Base-by-base conservation (phyloP, 192 early-diverging fungal species). In the Phycomyces nitens region DNA sequence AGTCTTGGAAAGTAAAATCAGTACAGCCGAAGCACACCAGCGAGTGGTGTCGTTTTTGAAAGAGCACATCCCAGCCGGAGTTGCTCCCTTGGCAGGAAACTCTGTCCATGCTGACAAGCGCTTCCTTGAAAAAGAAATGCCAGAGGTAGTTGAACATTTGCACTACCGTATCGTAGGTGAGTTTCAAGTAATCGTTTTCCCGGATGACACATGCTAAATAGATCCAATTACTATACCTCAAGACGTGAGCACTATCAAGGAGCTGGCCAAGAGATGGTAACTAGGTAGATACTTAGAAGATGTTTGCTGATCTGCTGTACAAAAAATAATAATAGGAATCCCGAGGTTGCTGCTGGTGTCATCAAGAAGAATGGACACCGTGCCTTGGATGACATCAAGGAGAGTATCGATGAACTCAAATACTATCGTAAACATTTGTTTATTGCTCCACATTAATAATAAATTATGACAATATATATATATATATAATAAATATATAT, bases 241-340 rank as follows among this genome's bases (percentile, higher is more conserved):
- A 58, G 96, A 99, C 68, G 96, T 99, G 9, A 89, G 87, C 68
- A 94, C 92, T 0, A 66, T 99, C 49, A 96, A 96, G 68, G 96
- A 99, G 69, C 75, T 97, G 42, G 76, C 84, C 0, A 74, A 82
- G 22, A 72, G 95, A 41, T 99, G 95, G 95, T 86, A 84, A 60
- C 18, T 42, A 34, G 4, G 23, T 49, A 24, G 0, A 23, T 26
- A 18, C 79, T n/a, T n/a, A n/a, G n/a, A n/a, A n/a, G n/a, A n/a
- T 77, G 0, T 40, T 54, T 22, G 6, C 4, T 27, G 26, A 3
- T 64, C 15, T 20, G 21, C 23, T 42, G 54, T 12, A 1, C 10
- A 42, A 12, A 49, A 15, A 14, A 20, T 29, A 2, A 15, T 22
- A 34, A 21, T 49, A 70, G 68, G 68, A 65, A 66, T 39, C 73